Evolutionary conservation across 306 rosid genomes (phyloP), one percentile per base, ranked within the genome.

Genomic region (Lathyrus tuberosus): DNA sequence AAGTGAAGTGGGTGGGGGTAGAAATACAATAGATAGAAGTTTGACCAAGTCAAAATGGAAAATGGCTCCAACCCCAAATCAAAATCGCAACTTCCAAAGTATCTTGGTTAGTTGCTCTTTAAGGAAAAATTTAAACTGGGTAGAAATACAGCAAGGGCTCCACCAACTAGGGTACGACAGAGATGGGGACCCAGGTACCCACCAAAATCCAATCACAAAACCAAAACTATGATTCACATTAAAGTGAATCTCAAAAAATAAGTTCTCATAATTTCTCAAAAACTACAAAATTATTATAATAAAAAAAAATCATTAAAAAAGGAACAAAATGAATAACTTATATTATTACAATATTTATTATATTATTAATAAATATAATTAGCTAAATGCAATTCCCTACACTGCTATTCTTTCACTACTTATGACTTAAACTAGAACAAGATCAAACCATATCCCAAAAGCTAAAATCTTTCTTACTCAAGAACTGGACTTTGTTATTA

Each of bases 401-500:
- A n/a, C 78, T 54, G 13, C 70, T 61, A 44, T 37, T 71, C 72
- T 70, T 68, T 59, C 75, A 54, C 42, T 78, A 58, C 72, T 82
- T 10, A 40, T 41, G 12, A 47, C 65, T 61, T 15, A 28, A 49
- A 17, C 81, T 76, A 70, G 63, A 84, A 53, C 73, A 59, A 69
- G 71, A 26, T 47, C 80, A 67, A 84, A 53, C 75, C 64, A 69
- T 70, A 33, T 47, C 80, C 79, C 38, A 75, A 72, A 79, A 72
- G 81, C 81, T 75, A 81, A 76, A 70, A 71, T 67, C 75, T 44
- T 80, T 71, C 46, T 54, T 42, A 64, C 64, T 5, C 41, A 80
- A 78, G 82, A 73, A 65, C 83, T 71, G 76, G 84, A 78, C 51
- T 33, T 60, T 37, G 62, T 82, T 84, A 88, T 88, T 88, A 69